Base-by-base conservation (phyloP, 139 green algal genomes). In the Helicosporidium sp. region DNA sequence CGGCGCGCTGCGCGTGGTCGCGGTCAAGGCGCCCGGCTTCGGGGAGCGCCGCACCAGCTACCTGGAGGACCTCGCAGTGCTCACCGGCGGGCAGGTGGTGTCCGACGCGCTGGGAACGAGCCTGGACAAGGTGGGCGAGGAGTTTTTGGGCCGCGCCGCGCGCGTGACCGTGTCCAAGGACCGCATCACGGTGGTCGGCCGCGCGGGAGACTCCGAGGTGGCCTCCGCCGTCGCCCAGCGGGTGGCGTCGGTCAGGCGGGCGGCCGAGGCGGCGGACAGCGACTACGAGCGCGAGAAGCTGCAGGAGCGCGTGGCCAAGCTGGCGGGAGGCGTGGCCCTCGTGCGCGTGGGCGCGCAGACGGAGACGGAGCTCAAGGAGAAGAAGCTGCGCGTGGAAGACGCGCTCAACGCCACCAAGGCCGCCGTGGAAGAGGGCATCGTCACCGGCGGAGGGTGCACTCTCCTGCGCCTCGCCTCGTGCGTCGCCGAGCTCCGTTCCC, bases 331-430 rank as follows among this genome's bases (percentile, higher is more conserved):
- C 27, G 90, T 99, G 23, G 90, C 90, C 39, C 84, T 99, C 67
- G 91, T 99, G 60, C 85, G 94, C 80, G 87, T 97, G 22, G 90
- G 90, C 55, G 90, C 87, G 19, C 85, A 96, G 66, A 99, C 90
- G 5, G 90, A 99, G 76, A 97, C 90, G 6, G 90, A 99, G 79
- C 78, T 99, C 16, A 96, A 97, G 77, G 90, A 99, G 75, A 99
- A 97, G 82, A 99, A 99, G 80, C 77, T 99, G 55, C 83, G 90
- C 13, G 90, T 99, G 60, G 90, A 99, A 79, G 90, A 99, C 57
- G 90, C 90, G 4, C 66, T 97, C 15, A 97, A 97, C 68, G 90
- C 90, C 26, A 99, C 90, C 52, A 96, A 96, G 76, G 89, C 85
- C 2, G 87, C 87, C 7, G 88, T 99, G 27, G 87, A 99, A 77